Evolutionary conservation across 108 stramenopile species (phyloP).

Genomic region (Mediolabrus comicus): DNA sequence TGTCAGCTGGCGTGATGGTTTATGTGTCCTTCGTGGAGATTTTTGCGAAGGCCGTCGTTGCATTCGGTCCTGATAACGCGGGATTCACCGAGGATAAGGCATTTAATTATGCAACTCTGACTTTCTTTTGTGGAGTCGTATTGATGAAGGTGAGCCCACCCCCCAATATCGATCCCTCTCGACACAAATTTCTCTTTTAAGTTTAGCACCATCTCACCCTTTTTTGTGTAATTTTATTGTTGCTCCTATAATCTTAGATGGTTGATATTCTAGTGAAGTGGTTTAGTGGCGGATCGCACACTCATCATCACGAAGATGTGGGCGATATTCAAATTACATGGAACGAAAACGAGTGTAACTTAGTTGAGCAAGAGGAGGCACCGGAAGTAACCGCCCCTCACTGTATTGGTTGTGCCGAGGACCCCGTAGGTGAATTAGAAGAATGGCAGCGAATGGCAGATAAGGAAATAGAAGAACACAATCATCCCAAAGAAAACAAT

Average conservation of each 20-base stretch:
- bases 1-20: constrained; percentile 82
- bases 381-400: constrained; percentile 15
- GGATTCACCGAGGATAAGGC: constrained; percentile 24
- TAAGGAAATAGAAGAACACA: constrained; percentile 11
- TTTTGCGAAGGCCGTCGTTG: constrained; percentile 55
- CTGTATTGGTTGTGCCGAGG: constrained; percentile 36
- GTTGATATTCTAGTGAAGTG: constrained; percentile 25
- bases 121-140: constrained; percentile 70
- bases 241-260: constrained; percentile 10
- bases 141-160: constrained; percentile 43
- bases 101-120: constrained; percentile 55
- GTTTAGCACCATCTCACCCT: background rate
- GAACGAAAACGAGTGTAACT: constrained; percentile 3
- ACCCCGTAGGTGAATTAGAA: constrained; percentile 42
- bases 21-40: constrained; percentile 85
- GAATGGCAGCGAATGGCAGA: constrained; percentile 44
- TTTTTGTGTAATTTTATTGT: background rate
- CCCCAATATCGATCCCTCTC: no score
- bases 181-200: background rate
- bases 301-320: constrained; percentile 15
- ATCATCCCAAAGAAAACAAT: background rate
- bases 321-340: constrained; percentile 8
- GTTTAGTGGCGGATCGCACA: constrained; percentile 31
- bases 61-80: constrained; percentile 29
- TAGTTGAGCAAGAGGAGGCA: background rate